These are phyloP conservation scores for Sideroxylon spinosum DNA, from an alignment of 179 eudicot genomes.

Conservation along the genomic window DNA sequence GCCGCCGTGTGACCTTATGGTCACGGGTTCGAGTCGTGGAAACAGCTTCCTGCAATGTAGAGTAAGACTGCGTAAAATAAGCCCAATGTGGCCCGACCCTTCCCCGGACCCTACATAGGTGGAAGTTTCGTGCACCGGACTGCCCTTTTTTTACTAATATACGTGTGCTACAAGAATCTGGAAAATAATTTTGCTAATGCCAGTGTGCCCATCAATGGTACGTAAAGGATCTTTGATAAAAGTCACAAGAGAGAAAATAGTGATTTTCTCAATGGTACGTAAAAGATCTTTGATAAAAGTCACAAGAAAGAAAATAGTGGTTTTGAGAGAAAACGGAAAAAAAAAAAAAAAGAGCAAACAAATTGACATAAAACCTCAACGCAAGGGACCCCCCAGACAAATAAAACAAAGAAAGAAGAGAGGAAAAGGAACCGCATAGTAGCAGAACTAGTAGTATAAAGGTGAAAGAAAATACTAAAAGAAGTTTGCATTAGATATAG, in stretches of 20 bases:
- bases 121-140: no score
- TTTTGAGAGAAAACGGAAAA: not conserved
- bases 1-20: no score
- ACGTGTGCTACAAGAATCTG: not conserved
- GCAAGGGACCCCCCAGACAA: not conserved
- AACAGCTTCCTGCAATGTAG: no score
- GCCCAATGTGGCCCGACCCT: no score
- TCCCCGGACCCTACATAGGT: no score
- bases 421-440: not conserved
- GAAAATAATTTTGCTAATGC: not conserved
- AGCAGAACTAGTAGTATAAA: not conserved
- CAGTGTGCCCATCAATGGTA: not conserved
- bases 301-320: not conserved
- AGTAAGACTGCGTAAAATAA: no score
- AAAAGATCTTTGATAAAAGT: not conserved
- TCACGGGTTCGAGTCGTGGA: no score
- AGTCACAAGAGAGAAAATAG: not conserved
- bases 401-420: not conserved
- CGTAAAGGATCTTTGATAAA: not conserved
- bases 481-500: not conserved
- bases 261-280: not conserved
- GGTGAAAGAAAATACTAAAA: not conserved
- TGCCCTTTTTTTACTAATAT: no score
- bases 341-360: not conserved
- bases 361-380: not conserved